Evolutionary conservation across 75 land plant genomes (phyloP).

Genomic region (Cupressus sempervirens): DNA sequence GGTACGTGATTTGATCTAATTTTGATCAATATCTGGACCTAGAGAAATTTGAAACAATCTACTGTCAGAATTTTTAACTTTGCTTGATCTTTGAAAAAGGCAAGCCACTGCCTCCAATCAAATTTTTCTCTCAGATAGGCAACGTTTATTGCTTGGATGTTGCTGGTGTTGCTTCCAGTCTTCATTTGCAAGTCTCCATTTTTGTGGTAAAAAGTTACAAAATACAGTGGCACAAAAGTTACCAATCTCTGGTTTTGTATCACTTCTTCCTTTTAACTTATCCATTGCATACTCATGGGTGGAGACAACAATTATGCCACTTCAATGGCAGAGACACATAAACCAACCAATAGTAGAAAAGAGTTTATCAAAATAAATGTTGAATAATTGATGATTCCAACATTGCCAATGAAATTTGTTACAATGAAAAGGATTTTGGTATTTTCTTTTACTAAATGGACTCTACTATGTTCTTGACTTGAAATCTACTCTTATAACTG

Average conservation of each 20-base stretch:
- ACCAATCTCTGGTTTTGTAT: background rate
- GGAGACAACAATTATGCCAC: background rate
- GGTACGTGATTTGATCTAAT: background rate
- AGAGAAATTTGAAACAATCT: background rate
- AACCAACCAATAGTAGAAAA: background rate
- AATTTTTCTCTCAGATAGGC: background rate
- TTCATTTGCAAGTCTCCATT: background rate
- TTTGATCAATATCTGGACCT: background rate
- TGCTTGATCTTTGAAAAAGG: background rate
- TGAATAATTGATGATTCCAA: background rate
- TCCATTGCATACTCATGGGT: background rate
- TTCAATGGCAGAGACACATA: background rate
- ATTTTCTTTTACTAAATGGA: background rate
- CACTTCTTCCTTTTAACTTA: background rate
- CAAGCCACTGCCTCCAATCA: background rate
- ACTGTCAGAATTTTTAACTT: background rate
- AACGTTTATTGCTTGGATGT: background rate
- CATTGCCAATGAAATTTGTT: background rate
- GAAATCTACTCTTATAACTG: background rate
- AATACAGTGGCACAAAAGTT: background rate
- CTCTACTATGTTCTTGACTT: background rate
- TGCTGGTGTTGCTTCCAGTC: background rate
- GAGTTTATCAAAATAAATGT: background rate
- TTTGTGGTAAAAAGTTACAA: background rate
- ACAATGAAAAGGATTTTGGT: background rate